Conservation (phyloP, 1,139 yeast species). For the Yamadazyma siamensis region DNA sequence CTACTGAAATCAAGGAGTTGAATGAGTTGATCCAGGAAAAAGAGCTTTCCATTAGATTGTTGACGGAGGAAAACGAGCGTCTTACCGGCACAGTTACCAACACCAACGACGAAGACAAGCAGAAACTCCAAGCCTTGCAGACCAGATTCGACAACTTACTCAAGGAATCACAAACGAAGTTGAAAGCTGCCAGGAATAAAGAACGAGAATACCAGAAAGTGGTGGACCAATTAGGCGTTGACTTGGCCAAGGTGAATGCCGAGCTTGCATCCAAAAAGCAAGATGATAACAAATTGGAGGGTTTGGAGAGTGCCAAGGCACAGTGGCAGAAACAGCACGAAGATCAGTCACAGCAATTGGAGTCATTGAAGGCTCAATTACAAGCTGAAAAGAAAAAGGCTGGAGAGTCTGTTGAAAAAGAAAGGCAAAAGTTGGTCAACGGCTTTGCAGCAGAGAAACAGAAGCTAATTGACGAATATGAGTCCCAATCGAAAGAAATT, state of each 20-base stretch:
- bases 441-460: constrained; percentile 10
- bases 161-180: constrained; percentile 33
- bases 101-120: constrained; percentile 15
- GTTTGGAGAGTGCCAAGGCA: neutral
- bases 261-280: constrained; percentile 3
- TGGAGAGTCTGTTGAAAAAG: constrained; percentile 9
- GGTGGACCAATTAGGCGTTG: constrained; percentile 17
- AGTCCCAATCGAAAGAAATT: constrained; percentile 7
- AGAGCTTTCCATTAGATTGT: constrained; percentile 28
- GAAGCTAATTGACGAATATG: constrained; percentile 11
- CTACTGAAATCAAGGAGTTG: constrained; percentile 25
- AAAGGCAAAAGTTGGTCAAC: constrained; percentile 4
- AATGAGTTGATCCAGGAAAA: constrained; percentile 14
- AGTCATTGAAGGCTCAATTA: constrained; percentile 2
- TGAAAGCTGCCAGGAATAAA: constrained; percentile 21
- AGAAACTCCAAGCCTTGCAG: constrained; percentile 23
- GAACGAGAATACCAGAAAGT: constrained; percentile 20
- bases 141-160: constrained; percentile 26
- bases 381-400: neutral
- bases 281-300: neutral
- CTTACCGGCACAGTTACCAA: constrained; percentile 16
- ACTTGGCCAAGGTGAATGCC: constrained; percentile 7
- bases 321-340: constrained; percentile 5
- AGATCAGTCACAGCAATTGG: constrained; percentile 9
- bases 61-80: constrained; percentile 39